Base-by-base conservation (phyloP, 202 grass and related monocot genomes). In the Panicum hallii region DNA sequence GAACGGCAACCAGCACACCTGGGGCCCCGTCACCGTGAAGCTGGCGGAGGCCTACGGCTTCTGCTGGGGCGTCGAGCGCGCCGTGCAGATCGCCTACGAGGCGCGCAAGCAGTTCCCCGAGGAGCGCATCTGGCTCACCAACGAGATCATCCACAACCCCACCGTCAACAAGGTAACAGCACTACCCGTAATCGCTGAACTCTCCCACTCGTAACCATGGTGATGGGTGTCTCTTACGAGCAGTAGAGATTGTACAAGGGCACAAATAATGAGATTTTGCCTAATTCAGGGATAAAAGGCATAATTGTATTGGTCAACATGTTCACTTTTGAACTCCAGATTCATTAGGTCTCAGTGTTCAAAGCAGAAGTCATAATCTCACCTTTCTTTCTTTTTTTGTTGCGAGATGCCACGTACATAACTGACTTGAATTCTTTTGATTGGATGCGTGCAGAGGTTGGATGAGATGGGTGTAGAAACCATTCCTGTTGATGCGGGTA, bases 21-120 rank as follows among this genome's bases (percentile, higher is more conserved):
- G 97, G 97, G 97, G 91, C 6, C 83, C 80, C n/a, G 93, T 99
- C 50, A 96, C 91, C 19, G 97, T 97, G 49, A 99, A 88, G 77
- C 93, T 99, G 50, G 97, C 97, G 7, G 86, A 99, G 90, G 75
- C 97, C 26, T 94, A 96, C 75, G 97, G 97, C 1, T 99, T 99
- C 91, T 99, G 97, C 80, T 96, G 93, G 93, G 97, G 97, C 75
- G 97, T 99, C 36, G 97, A 99, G 87, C 91, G 97, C 40, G 97
- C 97, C 40, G 93, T 99, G 67, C 97, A 99, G 93, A 96, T 98
- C 64, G 96, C 93, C 44, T 99, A 99, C 84, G 97, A 99, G 86
- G 91, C 97, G 79, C 92, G 97, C 89, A 96, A 94, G 91, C 97
- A 99, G 88, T 99, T 99, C 79, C 97, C 97, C 66, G 93, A 96